Evolutionary conservation across 2,329 filamentous ascomycete genomes (phyloP).

Genomic region (Colletotrichum sublineola): DNA sequence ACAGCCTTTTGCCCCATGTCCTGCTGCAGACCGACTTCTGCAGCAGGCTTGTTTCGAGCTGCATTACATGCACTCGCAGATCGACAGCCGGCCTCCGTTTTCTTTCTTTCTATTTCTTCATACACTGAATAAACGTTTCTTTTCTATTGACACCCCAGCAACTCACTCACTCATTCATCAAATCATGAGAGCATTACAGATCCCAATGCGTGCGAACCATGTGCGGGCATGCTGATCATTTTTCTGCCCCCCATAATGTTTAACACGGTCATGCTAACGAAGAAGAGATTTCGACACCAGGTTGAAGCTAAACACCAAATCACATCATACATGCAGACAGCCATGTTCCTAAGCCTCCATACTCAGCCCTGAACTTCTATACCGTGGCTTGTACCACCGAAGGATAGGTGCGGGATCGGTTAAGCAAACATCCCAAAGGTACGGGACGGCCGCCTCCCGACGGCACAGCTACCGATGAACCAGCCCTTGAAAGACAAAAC

Average conservation of each 20-base stretch:
- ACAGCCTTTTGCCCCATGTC: neutral
- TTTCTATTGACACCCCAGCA: neutral
- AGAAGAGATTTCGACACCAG: no score
- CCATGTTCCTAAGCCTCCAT: neutral
- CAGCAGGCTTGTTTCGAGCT: neutral
- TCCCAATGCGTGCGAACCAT: accelerated
- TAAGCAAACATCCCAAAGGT: neutral
- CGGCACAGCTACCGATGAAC: neutral
- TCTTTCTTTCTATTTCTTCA: neutral
- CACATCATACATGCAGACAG: neutral
- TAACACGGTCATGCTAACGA: neutral
- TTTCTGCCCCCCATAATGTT: neutral
- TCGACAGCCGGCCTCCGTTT: neutral
- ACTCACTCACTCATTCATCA: neutral
- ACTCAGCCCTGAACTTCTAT: neutral
- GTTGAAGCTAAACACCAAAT: neutral
- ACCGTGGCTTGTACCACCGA: neutral
- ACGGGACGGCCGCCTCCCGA: neutral
- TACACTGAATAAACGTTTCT: no score
- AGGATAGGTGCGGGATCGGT: neutral
- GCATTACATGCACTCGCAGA: neutral
- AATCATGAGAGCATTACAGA: no score
- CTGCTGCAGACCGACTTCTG: neutral
- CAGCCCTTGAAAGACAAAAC: neutral
- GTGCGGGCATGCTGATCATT: neutral